Evolutionary conservation across 768 basidiomycete species (phyloP).

Genomic region (Boletus sensibilis): DNA sequence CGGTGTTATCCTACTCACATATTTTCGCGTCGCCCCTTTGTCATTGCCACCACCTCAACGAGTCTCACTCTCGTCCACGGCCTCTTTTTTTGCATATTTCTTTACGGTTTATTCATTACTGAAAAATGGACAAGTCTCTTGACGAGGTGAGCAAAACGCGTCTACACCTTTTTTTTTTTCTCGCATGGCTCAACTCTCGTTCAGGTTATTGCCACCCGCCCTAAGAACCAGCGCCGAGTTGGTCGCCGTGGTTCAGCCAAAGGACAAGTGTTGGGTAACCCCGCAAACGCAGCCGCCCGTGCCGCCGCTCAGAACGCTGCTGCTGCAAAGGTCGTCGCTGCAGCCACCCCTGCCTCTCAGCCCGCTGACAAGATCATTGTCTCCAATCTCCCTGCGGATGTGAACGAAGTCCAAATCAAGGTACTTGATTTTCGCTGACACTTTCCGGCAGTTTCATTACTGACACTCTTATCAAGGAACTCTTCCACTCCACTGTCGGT

Average conservation of each 20-base stretch:
- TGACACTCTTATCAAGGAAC: constrained; percentile 59
- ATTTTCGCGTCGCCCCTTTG: constrained; percentile 30
- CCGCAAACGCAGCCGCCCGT: constrained; percentile 49
- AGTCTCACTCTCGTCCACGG: not conserved
- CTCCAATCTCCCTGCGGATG: constrained; percentile 88
- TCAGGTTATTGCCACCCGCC: constrained; percentile 68
- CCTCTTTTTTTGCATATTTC: not conserved
- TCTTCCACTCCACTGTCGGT: constrained; percentile 89
- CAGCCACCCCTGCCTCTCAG: constrained; percentile 39
- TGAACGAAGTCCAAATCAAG: constrained; percentile 91
- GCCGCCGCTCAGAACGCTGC: constrained; percentile 49
- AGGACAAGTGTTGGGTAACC: constrained; percentile 58
- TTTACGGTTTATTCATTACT: not conserved
- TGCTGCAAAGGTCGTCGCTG: constrained; percentile 40
- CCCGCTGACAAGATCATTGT: constrained; percentile 90
- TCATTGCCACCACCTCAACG: constrained; percentile 22
- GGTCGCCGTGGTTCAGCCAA: constrained; percentile 50
- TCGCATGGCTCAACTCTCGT: constrained; percentile 6
- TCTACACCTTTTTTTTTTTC: constrained; percentile 1
- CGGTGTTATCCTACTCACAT: not conserved
- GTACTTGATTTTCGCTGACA: constrained; percentile 43
- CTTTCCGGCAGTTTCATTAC: not conserved
- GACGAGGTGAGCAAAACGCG: constrained; percentile 61
- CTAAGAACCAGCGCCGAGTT: constrained; percentile 42
- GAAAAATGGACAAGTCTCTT: constrained; percentile 76